phyloP scores from a whole-genome alignment of 2,329 filamentous ascomycete genomes.

The Pleomassaria siparia region DNA sequence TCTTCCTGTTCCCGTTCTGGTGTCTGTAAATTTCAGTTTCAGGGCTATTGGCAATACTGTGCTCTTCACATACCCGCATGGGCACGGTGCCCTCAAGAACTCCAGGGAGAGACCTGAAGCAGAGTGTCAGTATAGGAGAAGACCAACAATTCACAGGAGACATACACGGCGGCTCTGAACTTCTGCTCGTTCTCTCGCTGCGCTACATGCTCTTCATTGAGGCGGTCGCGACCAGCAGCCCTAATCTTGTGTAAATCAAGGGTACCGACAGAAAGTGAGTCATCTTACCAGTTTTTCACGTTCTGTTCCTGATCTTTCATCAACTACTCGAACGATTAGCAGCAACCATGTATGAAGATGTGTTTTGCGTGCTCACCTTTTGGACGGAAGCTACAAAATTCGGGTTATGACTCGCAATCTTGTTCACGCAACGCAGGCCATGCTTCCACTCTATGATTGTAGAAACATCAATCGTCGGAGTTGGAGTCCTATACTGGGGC shows the following conservation, averaged over 20 bases:
- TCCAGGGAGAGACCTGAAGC: constrained; percentile 28
- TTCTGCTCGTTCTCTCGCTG: constrained; percentile 56
- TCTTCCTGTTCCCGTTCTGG: constrained; percentile 56
- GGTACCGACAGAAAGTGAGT: constrained; percentile 13
- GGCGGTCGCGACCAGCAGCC: constrained; percentile 54
- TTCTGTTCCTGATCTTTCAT: constrained; percentile 65
- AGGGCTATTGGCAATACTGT: neutral
- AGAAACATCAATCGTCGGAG: constrained; percentile 46
- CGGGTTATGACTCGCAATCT: constrained; percentile 48
- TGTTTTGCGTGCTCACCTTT: constrained; percentile 34
- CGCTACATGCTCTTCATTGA: constrained; percentile 55
- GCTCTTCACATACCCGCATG: constrained; percentile 21
- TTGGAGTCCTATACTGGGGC: constrained; percentile 17
- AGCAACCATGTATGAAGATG: constrained; percentile 11
- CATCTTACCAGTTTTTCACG: constrained; percentile 58
- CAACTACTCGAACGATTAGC: constrained; percentile 44
- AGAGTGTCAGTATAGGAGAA: neutral
- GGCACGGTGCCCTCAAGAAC: constrained; percentile 23
- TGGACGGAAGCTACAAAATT: constrained; percentile 44
- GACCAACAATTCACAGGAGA: constrained; percentile 6
- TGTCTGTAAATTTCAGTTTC: constrained; percentile 32
- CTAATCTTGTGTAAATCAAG: constrained; percentile 28
- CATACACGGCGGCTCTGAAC: constrained; percentile 58
- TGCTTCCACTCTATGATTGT: constrained; percentile 53
- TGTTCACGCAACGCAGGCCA: constrained; percentile 50